These are phyloP conservation scores for Torrubiella hemipterigena DNA, from an alignment of 2,329 filamentous ascomycete species.

Conservation along the genomic window DNA sequence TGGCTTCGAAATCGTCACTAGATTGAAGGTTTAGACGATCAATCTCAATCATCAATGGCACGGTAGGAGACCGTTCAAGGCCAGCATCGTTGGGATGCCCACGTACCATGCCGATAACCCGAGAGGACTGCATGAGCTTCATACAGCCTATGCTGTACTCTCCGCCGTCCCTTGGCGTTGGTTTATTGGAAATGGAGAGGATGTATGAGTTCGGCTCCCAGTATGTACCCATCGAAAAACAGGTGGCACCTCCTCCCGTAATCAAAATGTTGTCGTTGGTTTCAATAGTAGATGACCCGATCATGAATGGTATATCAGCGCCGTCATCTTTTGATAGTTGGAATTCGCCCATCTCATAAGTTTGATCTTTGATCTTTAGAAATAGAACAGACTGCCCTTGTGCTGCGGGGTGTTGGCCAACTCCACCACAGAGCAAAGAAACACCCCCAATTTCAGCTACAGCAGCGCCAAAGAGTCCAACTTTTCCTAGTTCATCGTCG, in stretches of 20 bases:
- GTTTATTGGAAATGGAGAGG: too few species aligned
- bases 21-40: too few species aligned
- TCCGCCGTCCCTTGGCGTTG: neutral
- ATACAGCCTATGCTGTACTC: neutral
- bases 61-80: constrained; percentile 1
- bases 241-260: constrained; percentile 71
- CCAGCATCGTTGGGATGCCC: constrained; percentile 1
- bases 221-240: constrained; percentile 81
- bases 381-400: constrained; percentile 11
- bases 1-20: constrained; percentile 42
- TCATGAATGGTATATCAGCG: constrained; percentile 44
- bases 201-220: constrained; percentile 68
- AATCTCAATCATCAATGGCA: too few species aligned
- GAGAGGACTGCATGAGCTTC: neutral
- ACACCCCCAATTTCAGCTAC: constrained; percentile 4
- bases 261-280: constrained; percentile 44
- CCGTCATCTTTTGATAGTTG: constrained; percentile 3
- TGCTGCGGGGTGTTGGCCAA: constrained; percentile 14
- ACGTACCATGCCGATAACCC: constrained; percentile 6
- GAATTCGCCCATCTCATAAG: constrained; percentile 5
- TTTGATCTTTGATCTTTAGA: neutral
- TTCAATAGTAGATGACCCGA: constrained; percentile 50
- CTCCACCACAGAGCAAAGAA: constrained; percentile 16
- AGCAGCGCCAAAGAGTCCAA: too few species aligned
- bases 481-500: too few species aligned